Evolutionary conservation across 2,329 filamentous ascomycete genomes (phyloP).

Genomic region (Claviceps monticola): DNA sequence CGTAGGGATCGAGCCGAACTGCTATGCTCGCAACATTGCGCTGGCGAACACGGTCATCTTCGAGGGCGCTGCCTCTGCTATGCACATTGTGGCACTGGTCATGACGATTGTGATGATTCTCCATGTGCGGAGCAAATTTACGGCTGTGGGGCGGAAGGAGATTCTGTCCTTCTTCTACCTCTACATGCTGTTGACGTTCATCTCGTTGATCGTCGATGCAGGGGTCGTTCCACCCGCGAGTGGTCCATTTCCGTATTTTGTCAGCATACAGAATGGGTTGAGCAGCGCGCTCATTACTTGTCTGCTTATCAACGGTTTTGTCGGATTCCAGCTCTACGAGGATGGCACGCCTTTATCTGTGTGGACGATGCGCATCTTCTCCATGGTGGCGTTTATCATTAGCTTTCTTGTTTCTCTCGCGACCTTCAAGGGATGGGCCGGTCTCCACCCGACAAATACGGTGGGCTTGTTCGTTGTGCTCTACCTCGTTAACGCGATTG

Average conservation of each 20-base stretch:
- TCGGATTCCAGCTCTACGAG: slow-evolving; percentile 96
- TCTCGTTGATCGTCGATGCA: slow-evolving; percentile 81
- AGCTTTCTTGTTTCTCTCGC: slow-evolving; percentile 77
- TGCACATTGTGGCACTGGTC: slow-evolving; percentile 77
- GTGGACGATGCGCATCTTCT: slow-evolving; percentile 76
- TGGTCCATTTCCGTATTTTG: slow-evolving; percentile 77
- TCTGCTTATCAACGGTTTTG: slow-evolving; percentile 91
- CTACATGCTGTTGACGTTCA: slow-evolving; percentile 79
- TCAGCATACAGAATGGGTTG: slow-evolving; percentile 73
- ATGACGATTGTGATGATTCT: slow-evolving; percentile 98
- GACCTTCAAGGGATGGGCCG: slow-evolving; percentile 87
- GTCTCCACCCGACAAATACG: slow-evolving; percentile 72
- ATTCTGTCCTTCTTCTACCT: slow-evolving; percentile 91
- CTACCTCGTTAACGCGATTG: slow-evolving; percentile 81
- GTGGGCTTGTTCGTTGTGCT: slow-evolving; percentile 81
- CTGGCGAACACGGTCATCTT: slow-evolving; percentile 98
- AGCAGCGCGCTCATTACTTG: slow-evolving; percentile 76
- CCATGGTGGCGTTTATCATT: slow-evolving; percentile 69
- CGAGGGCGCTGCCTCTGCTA: slow-evolving; percentile 76
- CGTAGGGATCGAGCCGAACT: slow-evolving; percentile 73
- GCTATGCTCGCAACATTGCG: slow-evolving; percentile 90
- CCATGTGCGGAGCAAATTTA: slow-evolving; percentile 94
- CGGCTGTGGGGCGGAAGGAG: slow-evolving; percentile 69
- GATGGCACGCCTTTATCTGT: slow-evolving; percentile 88
- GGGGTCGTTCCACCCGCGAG: slow-evolving; percentile 81